Evolutionary conservation across 2,329 filamentous ascomycete species (phyloP).

Genomic region (Diaporthe helianthi): DNA sequence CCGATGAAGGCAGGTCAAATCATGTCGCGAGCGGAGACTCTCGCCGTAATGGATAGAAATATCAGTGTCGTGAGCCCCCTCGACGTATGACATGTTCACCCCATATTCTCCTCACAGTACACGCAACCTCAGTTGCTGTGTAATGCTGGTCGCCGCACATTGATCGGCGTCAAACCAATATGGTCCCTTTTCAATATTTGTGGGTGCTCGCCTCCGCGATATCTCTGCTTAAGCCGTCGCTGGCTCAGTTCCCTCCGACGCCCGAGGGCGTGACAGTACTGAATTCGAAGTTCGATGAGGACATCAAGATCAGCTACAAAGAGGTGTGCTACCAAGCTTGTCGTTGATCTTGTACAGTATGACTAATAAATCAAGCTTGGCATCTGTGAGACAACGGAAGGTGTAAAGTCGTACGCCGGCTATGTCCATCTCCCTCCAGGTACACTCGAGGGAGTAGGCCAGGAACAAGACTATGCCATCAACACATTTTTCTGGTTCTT

Average conservation of each 20-base stretch:
- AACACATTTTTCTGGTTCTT: constrained; percentile 34
- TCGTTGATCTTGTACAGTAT: background rate
- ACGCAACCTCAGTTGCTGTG: no score
- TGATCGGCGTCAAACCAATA: background rate
- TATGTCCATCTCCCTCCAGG: constrained; percentile 44
- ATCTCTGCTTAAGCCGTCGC: background rate
- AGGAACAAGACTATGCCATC: constrained; percentile 22
- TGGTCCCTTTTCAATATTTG: background rate
- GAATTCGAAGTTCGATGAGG: constrained; percentile 43
- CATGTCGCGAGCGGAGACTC: constrained; percentile 1
- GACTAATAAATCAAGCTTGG: constrained; percentile 18
- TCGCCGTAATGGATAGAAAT: background rate
- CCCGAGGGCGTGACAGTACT: constrained; percentile 14
- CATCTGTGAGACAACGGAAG: constrained; percentile 29
- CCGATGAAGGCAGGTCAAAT: constrained; percentile 14
- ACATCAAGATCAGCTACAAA: constrained; percentile 30
- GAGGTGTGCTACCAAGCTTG: background rate
- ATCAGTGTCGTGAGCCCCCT: background rate
- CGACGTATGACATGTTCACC: no score
- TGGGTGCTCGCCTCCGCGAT: background rate
- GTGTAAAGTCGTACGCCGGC: constrained; percentile 27
- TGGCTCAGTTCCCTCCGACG: constrained; percentile 20
- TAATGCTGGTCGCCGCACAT: background rate
- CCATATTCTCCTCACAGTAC: background rate
- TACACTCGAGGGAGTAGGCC: constrained; percentile 40